Evolutionary conservation across 2,329 filamentous ascomycete genomes (phyloP), one percentile per base, ranked within the genome.

Genomic region (Endoconidiophora polonica): DNA sequence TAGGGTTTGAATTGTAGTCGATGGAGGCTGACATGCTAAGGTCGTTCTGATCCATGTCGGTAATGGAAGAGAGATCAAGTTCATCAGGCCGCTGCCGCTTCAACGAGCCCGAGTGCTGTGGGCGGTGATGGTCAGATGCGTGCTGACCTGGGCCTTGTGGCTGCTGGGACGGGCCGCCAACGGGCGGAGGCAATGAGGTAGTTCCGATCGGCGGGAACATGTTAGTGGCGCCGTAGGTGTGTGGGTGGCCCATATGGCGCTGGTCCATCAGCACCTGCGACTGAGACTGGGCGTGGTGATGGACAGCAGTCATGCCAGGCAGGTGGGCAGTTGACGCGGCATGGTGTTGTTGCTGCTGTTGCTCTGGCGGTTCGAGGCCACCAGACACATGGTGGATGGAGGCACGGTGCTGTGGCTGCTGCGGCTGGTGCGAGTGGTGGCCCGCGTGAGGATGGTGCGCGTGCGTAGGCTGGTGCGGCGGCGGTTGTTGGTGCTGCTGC

Each of bases 71-170:
- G 39, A 77, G 63, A 48, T 79, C 75, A 41, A 81, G 68, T 29
- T 79, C 75, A 54, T 77, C 74, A 39, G 73, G 73, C 36, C 74
- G 68, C 40, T 68, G 62, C 36, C 77, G 68, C 60, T 80, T 81
- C 40, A 68, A 58, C 9, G 64, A 62, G 51, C 57, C 55, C 43
- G 55, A 58, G 44, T 62, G 62, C 49, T 36, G 4, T 12, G 47
- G 33, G 20, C 49, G 49, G 26, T 51, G 49, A 18, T 29, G 26
- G 26, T 10, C 26, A 6, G 26, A 29, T 1, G 26, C 6, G 36
- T 29, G 36, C 16, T 33, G 24, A 10, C 58, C 49, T 5, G 59
- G 56, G 3, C 58, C 63, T 44, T 59, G 63, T 45, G 58, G 59
- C 53, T 59, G 58, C 41, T 65, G 59, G 37, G 62, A 52, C 26